Evolutionary conservation across 768 basidiomycete species (phyloP).

Genomic region (Rhodotorula graminis): DNA sequence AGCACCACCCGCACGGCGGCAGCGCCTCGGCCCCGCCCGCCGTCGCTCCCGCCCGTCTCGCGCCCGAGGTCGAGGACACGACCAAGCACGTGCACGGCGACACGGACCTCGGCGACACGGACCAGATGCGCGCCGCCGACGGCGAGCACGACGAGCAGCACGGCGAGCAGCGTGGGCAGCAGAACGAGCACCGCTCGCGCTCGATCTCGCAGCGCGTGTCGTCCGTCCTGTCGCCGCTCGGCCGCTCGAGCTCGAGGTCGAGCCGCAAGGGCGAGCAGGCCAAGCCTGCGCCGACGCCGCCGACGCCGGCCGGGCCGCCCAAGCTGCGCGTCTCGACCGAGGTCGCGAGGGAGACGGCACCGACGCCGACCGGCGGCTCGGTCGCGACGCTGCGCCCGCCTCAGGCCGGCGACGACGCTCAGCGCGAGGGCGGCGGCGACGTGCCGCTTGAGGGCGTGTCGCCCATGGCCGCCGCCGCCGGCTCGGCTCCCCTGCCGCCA

Average conservation of each 20-base stretch:
- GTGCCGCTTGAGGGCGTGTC: background rate
- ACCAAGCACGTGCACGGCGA: background rate
- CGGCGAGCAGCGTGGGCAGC: background rate
- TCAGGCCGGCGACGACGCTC: background rate
- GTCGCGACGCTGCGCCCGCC: constrained; percentile 15
- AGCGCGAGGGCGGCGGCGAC: background rate
- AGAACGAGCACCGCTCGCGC: background rate
- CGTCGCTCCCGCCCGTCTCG: background rate
- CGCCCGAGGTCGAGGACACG: constrained; percentile 18
- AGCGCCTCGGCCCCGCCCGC: background rate
- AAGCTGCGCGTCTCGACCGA: background rate
- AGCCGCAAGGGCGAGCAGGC: background rate
- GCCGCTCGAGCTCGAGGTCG: too few species aligned
- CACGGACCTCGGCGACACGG: constrained; percentile 12
- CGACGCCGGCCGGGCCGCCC: background rate
- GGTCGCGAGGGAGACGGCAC: background rate
- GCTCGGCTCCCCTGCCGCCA: background rate
- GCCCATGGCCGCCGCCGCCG: background rate
- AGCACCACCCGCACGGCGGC: constrained; percentile 17
- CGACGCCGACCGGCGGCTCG: background rate
- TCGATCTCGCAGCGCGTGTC: constrained; percentile 12
- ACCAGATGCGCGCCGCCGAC: constrained; percentile 9
- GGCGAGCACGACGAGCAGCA: background rate
- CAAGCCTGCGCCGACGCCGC: background rate
- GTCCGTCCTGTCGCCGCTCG: constrained; percentile 2